Evolutionary conservation across 768 basidiomycete genomes (phyloP), one percentile per base, ranked within the genome.

Genomic region (Hypholoma sublateritium): DNA sequence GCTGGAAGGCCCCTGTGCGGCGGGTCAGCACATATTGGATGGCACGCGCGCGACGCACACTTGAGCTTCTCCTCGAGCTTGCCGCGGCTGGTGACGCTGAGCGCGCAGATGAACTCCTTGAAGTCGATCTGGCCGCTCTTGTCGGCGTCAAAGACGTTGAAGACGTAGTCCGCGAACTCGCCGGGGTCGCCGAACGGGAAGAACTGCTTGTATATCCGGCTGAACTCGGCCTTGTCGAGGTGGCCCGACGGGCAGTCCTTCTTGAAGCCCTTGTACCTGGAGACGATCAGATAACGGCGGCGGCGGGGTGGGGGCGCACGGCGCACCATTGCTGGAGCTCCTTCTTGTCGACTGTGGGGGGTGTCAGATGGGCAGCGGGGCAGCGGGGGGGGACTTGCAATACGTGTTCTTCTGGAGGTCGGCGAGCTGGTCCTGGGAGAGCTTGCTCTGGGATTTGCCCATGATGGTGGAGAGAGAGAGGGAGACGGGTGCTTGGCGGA

Each of bases 181-280:
- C 79, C 86, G 7, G 97, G 96, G 72, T 99, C 96, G 60, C 97
- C 97, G 67, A 99, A 99, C 22, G 97, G 97, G 81, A 99, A 99
- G 89, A 99, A 99, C 73, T 98, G 97, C 70, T 95, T 94, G 83
- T 98, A 99, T 80, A 99, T 99, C 72, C 89, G 88, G 67, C 89
- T 83, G 77, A 99, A 99, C 71, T 95, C 95, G 55, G 85, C 79
- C 80, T 93, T 97, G 83, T 98, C 91, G 67, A 99, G 85, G 62
- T 95, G 91, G 41, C 97, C 97, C 4, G 93, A 91, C 1, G 97
- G 97, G 70, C 97, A 99, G 74, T 99, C 97, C 74, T 95, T 97
- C 69, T 96, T 85, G 78, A 98, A 99, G 45, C 97, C 97, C 75
- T 98, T 98, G 83, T 98, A 96, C 95, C 93, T 96, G 72, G 53